A percentile compares a stretch with the other conserved stretches of the same genome.
Evolutionary conservation across 257 asterid species (phyloP).

Genomic region (Henckelia pumila): DNA sequence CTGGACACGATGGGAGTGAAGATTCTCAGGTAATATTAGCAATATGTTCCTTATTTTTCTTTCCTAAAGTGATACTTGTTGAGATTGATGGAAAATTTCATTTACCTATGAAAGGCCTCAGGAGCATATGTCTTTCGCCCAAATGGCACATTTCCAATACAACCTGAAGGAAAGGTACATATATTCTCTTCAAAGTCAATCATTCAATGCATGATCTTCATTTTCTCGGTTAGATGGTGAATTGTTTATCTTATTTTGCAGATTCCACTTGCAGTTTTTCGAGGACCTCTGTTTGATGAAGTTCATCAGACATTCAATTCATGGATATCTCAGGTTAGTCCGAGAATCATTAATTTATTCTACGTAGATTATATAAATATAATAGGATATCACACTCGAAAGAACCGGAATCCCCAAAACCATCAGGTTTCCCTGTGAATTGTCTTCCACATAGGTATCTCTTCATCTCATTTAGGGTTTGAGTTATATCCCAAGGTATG

Average conservation of each 20-base stretch:
- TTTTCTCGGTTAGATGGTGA: conserved; percentile 13
- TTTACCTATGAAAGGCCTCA: conserved; percentile 57
- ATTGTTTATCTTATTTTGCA: conserved; percentile 31
- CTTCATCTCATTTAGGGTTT: background rate
- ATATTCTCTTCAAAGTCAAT: background rate
- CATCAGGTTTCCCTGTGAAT: conserved; percentile 25
- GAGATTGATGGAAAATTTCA: conserved; percentile 14
- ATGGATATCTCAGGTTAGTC: conserved; percentile 88
- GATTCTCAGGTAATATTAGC: conserved; percentile 50
- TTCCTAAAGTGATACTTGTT: conserved; percentile 10
- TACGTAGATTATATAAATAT: background rate
- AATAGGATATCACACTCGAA: background rate
- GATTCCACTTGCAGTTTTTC: conserved; percentile 56
- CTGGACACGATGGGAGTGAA: conserved; percentile 57
- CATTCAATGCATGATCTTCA: background rate
- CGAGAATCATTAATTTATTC: conserved; percentile 17
- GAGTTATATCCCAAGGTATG: background rate
- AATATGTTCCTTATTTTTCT: conserved; percentile 11
- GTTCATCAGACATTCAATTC: conserved; percentile 77
- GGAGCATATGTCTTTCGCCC: conserved; percentile 97
- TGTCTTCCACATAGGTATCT: background rate
- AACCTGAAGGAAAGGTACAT: conserved; percentile 53
- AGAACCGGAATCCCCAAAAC: background rate
- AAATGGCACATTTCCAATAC: conserved; percentile 56
- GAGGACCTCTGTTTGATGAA: conserved; percentile 87